Conservation (phyloP, 768 basidiomycete species). For the Harrya chromipes region DNA sequence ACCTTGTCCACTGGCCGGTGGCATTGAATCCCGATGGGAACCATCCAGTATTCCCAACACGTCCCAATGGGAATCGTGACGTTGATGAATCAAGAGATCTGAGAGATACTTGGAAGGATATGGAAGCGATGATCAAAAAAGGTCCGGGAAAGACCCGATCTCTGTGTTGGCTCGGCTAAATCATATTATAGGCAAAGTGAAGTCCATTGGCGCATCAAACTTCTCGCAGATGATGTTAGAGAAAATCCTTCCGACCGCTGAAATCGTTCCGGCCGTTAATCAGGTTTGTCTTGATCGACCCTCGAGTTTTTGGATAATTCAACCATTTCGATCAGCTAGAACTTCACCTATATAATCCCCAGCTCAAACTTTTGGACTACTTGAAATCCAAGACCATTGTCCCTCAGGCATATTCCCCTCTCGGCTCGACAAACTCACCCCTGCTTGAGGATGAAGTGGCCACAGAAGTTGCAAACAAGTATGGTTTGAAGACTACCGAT, state of each 20-base stretch:
- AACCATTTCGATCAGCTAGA: conserved; percentile 48
- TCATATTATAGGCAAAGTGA: conserved; percentile 53
- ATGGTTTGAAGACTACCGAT: conserved; percentile 52
- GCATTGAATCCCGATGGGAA: conserved; percentile 67
- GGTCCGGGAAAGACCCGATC: conserved; percentile 34
- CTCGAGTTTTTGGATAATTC: not conserved
- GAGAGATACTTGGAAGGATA: conserved; percentile 76
- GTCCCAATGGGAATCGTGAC: conserved; percentile 63
- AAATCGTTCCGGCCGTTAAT: conserved; percentile 68
- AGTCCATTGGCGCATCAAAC: conserved; percentile 72
- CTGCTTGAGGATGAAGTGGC: conserved; percentile 63
- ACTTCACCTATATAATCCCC: conserved; percentile 71
- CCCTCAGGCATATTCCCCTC: conserved; percentile 78
- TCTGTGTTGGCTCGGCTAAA: conserved; percentile 4
- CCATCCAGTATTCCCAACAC: conserved; percentile 54
- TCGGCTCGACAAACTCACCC: conserved; percentile 67
- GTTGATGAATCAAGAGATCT: conserved; percentile 64
- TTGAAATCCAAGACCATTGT: conserved; percentile 64
- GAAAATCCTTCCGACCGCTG: conserved; percentile 63
- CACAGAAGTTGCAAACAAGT: conserved; percentile 54
- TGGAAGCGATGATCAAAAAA: conserved; percentile 70
- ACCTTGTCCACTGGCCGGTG: conserved; percentile 82
- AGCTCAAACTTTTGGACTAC: conserved; percentile 63
- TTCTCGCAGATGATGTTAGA: conserved; percentile 66
- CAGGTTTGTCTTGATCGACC: conserved; percentile 46